phyloP scores from a whole-genome alignment of 768 basidiomycete genomes.

The Boletus insuetus region DNA sequence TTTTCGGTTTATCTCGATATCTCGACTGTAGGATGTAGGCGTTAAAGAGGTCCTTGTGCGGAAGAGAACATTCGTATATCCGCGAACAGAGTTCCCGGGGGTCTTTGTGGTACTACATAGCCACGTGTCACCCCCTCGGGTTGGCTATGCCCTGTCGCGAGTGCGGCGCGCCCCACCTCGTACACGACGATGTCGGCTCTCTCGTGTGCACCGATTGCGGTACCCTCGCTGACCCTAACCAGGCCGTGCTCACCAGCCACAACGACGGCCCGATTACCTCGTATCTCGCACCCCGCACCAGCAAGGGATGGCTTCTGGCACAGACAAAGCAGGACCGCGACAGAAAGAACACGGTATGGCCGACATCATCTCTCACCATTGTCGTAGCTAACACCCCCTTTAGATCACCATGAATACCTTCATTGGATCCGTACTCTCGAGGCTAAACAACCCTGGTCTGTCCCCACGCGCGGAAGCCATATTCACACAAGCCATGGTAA shows the following conservation, averaged over 20 bases:
- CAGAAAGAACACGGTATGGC: constrained; percentile 55
- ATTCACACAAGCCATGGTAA: constrained; percentile 65
- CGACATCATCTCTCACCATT: constrained; percentile 10
- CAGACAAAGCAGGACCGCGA: constrained; percentile 65
- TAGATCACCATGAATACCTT: constrained; percentile 65
- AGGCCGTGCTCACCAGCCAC: constrained; percentile 55
- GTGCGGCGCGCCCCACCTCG: constrained; percentile 51
- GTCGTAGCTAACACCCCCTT: constrained; percentile 12
- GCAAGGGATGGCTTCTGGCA: constrained; percentile 57
- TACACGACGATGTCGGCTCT: constrained; percentile 58
- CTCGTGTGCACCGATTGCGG: constrained; percentile 70
- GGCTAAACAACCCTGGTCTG: constrained; percentile 57
- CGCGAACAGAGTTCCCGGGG: constrained; percentile 28
- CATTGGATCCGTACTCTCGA: constrained; percentile 57
- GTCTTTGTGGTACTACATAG: constrained; percentile 14
- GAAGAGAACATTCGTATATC: too few species aligned
- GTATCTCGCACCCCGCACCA: constrained; percentile 48
- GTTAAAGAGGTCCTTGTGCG: constrained; percentile 3
- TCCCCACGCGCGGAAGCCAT: constrained; percentile 63
- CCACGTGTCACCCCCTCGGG: too few species aligned
- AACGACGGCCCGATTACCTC: constrained; percentile 34
- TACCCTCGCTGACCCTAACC: constrained; percentile 61
- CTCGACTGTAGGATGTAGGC: background rate
- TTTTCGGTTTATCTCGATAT: too few species aligned
- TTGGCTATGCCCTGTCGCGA: constrained; percentile 40